Evolutionary conservation across 352 stramenopile genomes (phyloP).

Genomic region (Phytophthora tubulina): DNA sequence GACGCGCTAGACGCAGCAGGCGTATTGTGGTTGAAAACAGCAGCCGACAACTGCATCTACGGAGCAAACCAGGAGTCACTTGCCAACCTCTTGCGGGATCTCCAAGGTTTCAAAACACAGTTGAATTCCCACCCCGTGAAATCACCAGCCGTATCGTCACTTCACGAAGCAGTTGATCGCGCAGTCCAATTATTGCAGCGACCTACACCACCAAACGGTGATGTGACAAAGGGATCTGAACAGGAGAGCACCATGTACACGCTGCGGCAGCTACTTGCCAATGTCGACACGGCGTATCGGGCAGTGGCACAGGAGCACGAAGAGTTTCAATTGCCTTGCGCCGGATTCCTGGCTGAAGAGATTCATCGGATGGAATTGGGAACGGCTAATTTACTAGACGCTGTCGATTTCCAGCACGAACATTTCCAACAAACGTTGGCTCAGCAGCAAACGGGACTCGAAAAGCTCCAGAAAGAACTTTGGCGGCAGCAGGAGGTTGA

Average conservation of each 20-base stretch:
- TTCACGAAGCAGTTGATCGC: constrained; percentile 46
- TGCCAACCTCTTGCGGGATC: constrained; percentile 39
- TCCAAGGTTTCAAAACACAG: constrained; percentile 44
- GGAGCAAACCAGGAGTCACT: constrained; percentile 51
- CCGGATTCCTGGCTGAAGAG: constrained; percentile 47
- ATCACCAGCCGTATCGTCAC: constrained; percentile 33
- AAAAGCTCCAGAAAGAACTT: constrained; percentile 57
- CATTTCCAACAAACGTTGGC: constrained; percentile 49
- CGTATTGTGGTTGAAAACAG: constrained; percentile 52
- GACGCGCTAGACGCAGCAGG: constrained; percentile 40
- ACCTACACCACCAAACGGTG: constrained; percentile 22
- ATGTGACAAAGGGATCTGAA: constrained; percentile 10
- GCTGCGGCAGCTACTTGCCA: constrained; percentile 48
- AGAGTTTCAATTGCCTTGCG: constrained; percentile 17
- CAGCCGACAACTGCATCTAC: constrained; percentile 66
- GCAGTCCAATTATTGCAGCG: constrained; percentile 47
- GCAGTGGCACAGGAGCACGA: constrained; percentile 29
- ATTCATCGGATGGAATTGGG: constrained; percentile 73
- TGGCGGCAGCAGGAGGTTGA: constrained; percentile 57
- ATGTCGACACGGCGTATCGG: constrained; percentile 49
- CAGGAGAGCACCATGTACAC: constrained; percentile 50
- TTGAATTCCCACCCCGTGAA: constrained; percentile 34
- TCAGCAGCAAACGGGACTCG: constrained; percentile 53
- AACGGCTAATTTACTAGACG: constrained; percentile 65
- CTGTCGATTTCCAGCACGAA: constrained; percentile 64